Base-by-base conservation (phyloP, 2,329 filamentous ascomycete genomes). In the Fusarium brevicatenulatum region DNA sequence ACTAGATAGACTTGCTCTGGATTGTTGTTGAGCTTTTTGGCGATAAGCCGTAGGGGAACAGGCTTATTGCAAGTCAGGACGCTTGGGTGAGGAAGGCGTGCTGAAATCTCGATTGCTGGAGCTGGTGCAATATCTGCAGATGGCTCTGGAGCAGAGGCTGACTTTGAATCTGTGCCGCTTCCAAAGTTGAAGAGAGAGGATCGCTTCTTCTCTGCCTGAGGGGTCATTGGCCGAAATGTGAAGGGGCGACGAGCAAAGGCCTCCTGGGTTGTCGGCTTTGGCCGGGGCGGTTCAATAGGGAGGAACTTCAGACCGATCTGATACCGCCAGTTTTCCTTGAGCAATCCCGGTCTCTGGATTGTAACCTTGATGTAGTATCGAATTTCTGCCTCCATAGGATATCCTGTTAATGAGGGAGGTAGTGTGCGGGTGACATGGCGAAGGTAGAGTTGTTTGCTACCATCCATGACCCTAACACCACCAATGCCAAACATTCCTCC, bases 301-400 rank as follows among this genome's bases (percentile, higher is more conserved):
- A 98, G 87, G 80, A 99, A 96, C 66, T 93, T 95, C 83, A 98
- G 92, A 40, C 91, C 90, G 40, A 87, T 78, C 70, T 89, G 85
- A 71, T 87, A 86, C 25, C 95, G 87, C 81, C 94, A 93, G 78
- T 98, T 98, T 83, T 97, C 95, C 79, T 95, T 95, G 82, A 97
- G 94, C 66, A 98, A 87, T 19, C 93, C 91, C 0, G 95, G 94
- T n/a, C 95, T 88, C 78, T 95, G 93, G 10, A 98, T 91, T 0
- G 96, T 98, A n/a, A 93, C 94, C 81, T 99, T 99, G 79, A 98
- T 88, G 80, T 93, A 99, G 83, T 99, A 99, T 75, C 91, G 89
- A 68, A 98, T 95, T 82, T 97, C 95, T 28, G 95, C 95, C 81
- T 95, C 91, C 37, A 92, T 92, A 0, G 94, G 93, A 74, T 96